Evolutionary conservation across 192 early-diverging fungal species (phyloP).

Genomic region (Dissophora ornata): DNA sequence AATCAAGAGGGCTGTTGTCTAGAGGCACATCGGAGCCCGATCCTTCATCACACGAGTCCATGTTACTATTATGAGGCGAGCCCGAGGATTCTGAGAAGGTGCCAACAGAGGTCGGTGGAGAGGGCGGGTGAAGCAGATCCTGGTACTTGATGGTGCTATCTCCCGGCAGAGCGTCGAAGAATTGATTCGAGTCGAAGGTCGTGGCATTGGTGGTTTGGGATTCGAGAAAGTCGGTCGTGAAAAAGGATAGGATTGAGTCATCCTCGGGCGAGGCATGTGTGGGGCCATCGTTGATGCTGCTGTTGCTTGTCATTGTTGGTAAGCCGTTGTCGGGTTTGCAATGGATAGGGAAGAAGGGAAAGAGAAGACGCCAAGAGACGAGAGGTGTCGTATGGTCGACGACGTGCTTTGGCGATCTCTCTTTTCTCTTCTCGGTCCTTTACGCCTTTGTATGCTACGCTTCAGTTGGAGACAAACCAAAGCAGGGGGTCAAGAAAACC

Average conservation of each 20-base stretch:
- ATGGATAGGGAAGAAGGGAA: background rate
- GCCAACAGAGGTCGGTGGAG: constrained; percentile 46
- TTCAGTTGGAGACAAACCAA: too few relatives aligned
- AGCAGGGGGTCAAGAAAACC: background rate
- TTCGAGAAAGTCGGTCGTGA: constrained; percentile 52
- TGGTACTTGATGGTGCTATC: constrained; percentile 18
- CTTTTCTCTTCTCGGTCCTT: too few relatives aligned
- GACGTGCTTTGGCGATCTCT: too few relatives aligned
- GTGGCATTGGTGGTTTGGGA: constrained; percentile 29
- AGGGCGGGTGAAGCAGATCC: constrained; percentile 44
- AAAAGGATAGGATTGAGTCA: constrained; percentile 51
- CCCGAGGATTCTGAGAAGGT: constrained; percentile 51
- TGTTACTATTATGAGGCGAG: constrained; percentile 39
- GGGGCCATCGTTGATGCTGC: background rate
- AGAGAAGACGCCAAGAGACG: background rate
- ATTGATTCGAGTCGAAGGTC: constrained; percentile 28
- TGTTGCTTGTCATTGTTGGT: constrained; percentile 1
- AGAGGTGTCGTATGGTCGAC: background rate
- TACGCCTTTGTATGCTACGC: too few relatives aligned
- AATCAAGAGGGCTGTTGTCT: constrained; percentile 42
- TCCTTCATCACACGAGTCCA: constrained; percentile 49
- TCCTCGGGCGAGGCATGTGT: constrained; percentile 36
- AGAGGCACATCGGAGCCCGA: constrained; percentile 34
- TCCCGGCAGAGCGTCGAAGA: constrained; percentile 26
- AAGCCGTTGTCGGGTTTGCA: background rate